Percentiles rank a stretch among this genome's conserved stretches.
phyloP scores from a whole-genome alignment of 371 early-diverging fungal species.

The Aphelidium insulamus region DNA sequence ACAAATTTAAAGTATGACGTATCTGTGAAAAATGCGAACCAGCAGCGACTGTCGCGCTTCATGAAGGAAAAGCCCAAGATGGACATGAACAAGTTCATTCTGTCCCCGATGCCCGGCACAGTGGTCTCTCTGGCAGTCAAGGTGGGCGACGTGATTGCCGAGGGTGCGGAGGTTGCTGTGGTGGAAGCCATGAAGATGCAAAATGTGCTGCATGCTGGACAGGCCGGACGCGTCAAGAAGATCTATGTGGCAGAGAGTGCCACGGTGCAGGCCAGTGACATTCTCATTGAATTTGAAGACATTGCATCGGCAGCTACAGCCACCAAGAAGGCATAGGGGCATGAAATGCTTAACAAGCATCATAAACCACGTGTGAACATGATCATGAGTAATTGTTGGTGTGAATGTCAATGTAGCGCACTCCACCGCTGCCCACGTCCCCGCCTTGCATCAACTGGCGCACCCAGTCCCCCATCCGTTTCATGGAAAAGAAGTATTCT shows the following conservation, averaged over 20 bases:
- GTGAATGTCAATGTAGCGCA: no score
- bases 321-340: constrained; percentile 62
- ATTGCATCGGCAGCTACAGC: constrained; percentile 73
- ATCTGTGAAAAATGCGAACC: constrained; percentile 26
- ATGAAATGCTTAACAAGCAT: no score
- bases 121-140: constrained; percentile 64
- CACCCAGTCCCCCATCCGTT: no score
- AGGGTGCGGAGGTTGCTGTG: constrained; percentile 65
- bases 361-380: no score
- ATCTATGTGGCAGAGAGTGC: constrained; percentile 46
- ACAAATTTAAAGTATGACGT: constrained; percentile 31
- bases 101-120: constrained; percentile 84
- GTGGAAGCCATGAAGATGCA: constrained; percentile 99
- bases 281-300: constrained; percentile 56
- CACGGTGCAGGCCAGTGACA: constrained; percentile 63
- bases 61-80: constrained; percentile 53
- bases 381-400: no score
- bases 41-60: constrained; percentile 33
- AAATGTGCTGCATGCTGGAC: constrained; percentile 62
- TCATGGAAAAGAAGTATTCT: no score
- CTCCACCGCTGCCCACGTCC: no score
- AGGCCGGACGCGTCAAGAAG: constrained; percentile 53
- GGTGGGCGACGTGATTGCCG: constrained; percentile 54
- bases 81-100: constrained; percentile 41
- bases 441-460: no score